Evolutionary conservation across 2,329 filamentous ascomycete species (phyloP).

Genomic region (Metarhizium robertsii): DNA sequence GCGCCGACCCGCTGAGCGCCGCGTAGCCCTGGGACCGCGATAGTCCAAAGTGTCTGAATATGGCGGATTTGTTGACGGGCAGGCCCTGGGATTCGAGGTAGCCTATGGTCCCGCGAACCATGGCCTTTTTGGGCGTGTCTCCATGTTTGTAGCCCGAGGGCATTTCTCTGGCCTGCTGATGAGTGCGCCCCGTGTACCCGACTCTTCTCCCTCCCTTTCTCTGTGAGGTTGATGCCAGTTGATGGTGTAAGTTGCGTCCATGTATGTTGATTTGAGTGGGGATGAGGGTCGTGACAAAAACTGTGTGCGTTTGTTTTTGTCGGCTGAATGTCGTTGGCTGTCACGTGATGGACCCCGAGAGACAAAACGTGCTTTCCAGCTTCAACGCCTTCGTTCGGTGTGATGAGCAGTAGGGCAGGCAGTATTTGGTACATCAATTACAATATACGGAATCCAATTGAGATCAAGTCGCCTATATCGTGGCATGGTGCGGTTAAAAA

Average conservation of each 20-base stretch:
- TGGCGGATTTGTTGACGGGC: constrained; percentile 29
- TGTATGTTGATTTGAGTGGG: neutral
- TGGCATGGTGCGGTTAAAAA: no score
- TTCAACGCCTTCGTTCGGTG: no score
- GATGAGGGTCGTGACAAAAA: neutral
- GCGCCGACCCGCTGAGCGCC: constrained; percentile 22
- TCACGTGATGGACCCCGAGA: constrained; percentile 7
- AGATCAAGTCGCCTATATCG: no score
- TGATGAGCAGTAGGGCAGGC: no score
- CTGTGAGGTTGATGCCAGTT: neutral
- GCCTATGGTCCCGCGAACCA: constrained; percentile 29
- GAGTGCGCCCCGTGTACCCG: no score
- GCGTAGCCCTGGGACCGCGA: constrained; percentile 29
- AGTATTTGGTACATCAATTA: no score
- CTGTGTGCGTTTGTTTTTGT: neutral
- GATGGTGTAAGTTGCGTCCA: neutral
- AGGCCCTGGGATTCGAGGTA: constrained; percentile 29
- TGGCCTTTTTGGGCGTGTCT: constrained; percentile 27
- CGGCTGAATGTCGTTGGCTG: constrained; percentile 1
- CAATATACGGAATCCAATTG: no score
- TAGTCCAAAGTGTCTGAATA: constrained; percentile 29
- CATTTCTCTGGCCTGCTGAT: neutral
- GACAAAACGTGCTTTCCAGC: no score
- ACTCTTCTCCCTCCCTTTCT: neutral
- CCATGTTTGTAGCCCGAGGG: constrained; percentile 24